Conservation (phyloP, 331 rosid species). For the Malus hybrid region DNA sequence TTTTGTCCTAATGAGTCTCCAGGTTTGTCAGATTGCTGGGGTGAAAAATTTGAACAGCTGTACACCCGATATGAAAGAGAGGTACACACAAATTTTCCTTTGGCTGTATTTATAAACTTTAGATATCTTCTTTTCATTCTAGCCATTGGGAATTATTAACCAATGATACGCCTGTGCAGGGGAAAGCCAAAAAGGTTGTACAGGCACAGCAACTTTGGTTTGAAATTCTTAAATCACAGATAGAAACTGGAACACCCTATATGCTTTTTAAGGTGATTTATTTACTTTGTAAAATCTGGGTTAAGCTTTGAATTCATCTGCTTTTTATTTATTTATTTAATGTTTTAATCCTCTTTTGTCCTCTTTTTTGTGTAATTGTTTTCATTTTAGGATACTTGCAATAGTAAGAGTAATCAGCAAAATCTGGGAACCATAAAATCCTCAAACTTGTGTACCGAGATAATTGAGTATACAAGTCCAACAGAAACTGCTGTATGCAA, state of each 20-base stretch:
- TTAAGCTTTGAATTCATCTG: not conserved
- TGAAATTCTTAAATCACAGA: conserved; percentile 80
- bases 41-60: conserved; percentile 70
- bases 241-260: conserved; percentile 95
- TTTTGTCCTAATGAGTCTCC: conserved; percentile 92
- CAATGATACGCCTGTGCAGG: conserved; percentile 33
- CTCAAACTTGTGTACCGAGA: conserved; percentile 91
- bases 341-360: not conserved
- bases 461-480: conserved; percentile 79
- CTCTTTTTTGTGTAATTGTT: not conserved
- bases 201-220: conserved; percentile 86
- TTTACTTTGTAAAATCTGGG: not conserved
- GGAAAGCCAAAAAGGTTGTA: conserved; percentile 77
- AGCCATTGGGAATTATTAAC: not conserved
- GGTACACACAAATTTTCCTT: conserved; percentile 29
- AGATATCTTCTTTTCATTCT: not conserved
- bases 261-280: conserved; percentile 78
- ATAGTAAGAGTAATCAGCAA: conserved; percentile 88
- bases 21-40: conserved; percentile 97
- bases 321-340: not conserved
- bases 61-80: conserved; percentile 45
- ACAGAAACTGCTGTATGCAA: conserved; percentile 97
- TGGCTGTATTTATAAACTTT: not conserved
- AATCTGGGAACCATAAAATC: conserved; percentile 90
- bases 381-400: conserved; percentile 61